Conservation (phyloP, 2,329 filamentous ascomycete species). For the Fusarium dimerum region DNA sequence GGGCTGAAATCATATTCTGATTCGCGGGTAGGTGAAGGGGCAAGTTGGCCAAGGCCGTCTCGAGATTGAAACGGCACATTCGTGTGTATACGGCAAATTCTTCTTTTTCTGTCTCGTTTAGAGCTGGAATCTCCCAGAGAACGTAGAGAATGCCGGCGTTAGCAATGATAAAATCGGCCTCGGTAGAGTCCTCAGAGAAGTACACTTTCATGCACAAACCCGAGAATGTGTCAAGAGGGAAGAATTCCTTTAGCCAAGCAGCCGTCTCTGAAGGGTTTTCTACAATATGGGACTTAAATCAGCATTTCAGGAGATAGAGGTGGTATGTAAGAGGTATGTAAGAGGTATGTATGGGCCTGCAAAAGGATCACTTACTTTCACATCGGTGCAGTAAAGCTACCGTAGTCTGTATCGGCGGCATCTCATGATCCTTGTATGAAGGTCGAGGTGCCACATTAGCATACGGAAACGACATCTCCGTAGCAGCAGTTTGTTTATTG, state of each 20-base stretch:
- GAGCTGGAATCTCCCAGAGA: conserved; percentile 25
- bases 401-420: conserved; percentile 27
- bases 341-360: too few species aligned
- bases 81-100: conserved; percentile 24
- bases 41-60: conserved; percentile 33
- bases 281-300: neutral
- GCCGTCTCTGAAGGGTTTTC: conserved; percentile 23
- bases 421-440: conserved; percentile 15
- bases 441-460: conserved; percentile 23
- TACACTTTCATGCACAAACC: conserved; percentile 37
- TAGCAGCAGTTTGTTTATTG: conserved; percentile 25
- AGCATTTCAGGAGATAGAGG: neutral
- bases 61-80: conserved; percentile 32
- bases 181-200: conserved; percentile 33
- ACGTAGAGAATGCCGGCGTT: conserved; percentile 35
- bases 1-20: conserved; percentile 27
- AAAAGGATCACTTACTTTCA: conserved; percentile 15
- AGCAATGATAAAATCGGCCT: conserved; percentile 36
- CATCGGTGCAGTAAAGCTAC: conserved; percentile 21
- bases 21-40: conserved; percentile 35
- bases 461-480: conserved; percentile 26
- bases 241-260: conserved; percentile 32
- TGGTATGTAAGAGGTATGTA: too few species aligned
- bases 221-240: conserved; percentile 31
- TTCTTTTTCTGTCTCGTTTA: conserved; percentile 20